phyloP scores from a whole-genome alignment of 2,329 filamentous ascomycete genomes.

The Coniella vitis region DNA sequence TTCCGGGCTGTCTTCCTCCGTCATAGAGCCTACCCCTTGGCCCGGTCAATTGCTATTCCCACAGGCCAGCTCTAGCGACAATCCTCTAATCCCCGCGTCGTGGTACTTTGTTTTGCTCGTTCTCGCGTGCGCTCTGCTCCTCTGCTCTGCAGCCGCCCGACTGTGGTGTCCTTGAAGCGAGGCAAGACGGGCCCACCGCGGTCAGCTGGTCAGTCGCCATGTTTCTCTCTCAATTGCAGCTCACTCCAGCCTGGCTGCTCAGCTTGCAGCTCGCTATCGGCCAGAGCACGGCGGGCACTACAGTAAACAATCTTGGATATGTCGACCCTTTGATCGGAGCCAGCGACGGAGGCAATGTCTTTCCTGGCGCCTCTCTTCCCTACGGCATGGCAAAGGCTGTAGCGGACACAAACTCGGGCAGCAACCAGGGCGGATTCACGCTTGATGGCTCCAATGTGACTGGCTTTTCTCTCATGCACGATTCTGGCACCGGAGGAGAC shows the following conservation, averaged over 20 bases:
- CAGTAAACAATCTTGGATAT: conserved; percentile 5
- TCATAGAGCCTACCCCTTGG: too few relatives aligned
- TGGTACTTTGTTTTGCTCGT: too few relatives aligned
- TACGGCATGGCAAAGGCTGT: conserved; percentile 51
- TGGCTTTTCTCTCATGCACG: conserved; percentile 53
- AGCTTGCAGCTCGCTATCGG: not conserved
- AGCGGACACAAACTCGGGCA: conserved; percentile 45
- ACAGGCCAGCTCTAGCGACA: too few relatives aligned
- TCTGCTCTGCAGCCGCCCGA: not conserved
- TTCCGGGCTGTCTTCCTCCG: too few relatives aligned
- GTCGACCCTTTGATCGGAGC: conserved; percentile 36
- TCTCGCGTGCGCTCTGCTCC: too few relatives aligned
- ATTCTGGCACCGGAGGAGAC: conserved; percentile 48
- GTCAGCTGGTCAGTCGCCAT: not conserved
- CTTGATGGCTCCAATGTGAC: conserved; percentile 42
- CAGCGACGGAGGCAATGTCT: conserved; percentile 36
- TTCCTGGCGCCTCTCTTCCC: conserved; percentile 35
- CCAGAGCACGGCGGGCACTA: too few relatives aligned
- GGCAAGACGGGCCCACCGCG: not conserved
- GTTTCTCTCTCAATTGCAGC: not conserved
- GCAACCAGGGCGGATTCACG: conserved; percentile 52
- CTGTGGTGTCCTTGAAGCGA: not conserved
- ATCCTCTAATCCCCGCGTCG: too few relatives aligned
- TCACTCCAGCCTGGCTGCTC: not conserved
- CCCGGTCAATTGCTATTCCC: too few relatives aligned